Percentiles rank a stretch among this genome's conserved stretches.
phyloP scores from a whole-genome alignment of 2,329 filamentous ascomycete species.

The Pseudopithomyces chartarum region DNA sequence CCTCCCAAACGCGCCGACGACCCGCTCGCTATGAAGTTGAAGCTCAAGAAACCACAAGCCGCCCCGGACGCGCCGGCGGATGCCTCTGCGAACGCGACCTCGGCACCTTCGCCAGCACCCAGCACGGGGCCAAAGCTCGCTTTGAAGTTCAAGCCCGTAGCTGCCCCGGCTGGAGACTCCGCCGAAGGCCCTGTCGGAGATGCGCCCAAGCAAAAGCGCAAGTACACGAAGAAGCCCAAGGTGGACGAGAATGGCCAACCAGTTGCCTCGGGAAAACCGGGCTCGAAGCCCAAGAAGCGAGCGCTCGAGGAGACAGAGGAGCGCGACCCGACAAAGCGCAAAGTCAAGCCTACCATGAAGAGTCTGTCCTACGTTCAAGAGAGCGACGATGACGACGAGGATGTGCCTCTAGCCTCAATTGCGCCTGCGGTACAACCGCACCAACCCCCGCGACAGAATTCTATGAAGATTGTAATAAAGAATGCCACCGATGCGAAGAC shows the following conservation, averaged over 20 bases:
- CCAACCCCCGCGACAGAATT: conserved; percentile 24
- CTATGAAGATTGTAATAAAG: conserved; percentile 40
- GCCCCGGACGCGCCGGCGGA: conserved; percentile 25
- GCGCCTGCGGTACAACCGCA: conserved; percentile 10
- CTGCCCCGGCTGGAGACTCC: conserved; percentile 26
- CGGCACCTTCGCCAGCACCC: conserved; percentile 13
- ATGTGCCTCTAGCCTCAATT: conserved; percentile 8
- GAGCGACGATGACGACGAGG: conserved; percentile 33
- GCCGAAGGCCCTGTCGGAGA: conserved; percentile 22
- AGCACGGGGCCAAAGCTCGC: conserved; percentile 12
- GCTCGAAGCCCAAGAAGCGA: conserved; percentile 39
- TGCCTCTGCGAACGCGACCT: conserved; percentile 12
- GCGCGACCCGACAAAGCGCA: conserved; percentile 38
- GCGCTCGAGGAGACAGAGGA: conserved; percentile 43
- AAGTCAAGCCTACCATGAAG: conserved; percentile 41
- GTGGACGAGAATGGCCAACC: conserved; percentile 35
- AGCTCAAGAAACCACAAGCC: conserved; percentile 31
- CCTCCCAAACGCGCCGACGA: not conserved
- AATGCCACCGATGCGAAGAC: conserved; percentile 9
- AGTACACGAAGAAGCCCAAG: conserved; percentile 50
- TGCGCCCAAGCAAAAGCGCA: conserved; percentile 48
- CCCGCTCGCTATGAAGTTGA: conserved; percentile 36
- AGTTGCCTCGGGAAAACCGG: conserved; percentile 29
- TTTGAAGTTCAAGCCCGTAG: conserved; percentile 39
- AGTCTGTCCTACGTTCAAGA: conserved; percentile 28